Evolutionary conservation across 805 yeast species (phyloP).

Genomic region (Maudiozyma serrabonitensis): DNA sequence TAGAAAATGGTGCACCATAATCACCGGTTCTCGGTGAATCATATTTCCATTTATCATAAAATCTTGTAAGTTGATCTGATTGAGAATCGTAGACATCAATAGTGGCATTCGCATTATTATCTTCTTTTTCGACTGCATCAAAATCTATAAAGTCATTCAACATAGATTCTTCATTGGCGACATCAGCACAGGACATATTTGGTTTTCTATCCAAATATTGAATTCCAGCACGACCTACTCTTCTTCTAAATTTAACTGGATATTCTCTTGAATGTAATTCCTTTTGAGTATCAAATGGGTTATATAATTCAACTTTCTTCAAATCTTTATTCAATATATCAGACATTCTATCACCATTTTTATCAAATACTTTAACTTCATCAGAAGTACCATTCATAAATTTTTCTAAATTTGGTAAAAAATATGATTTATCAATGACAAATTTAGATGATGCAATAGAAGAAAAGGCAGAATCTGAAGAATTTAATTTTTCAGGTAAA

Average conservation of each 20-base stretch:
- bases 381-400: constrained; percentile 22
- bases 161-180: constrained; percentile 15
- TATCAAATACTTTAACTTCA: constrained; percentile 16
- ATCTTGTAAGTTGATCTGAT: constrained; percentile 37
- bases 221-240: constrained; percentile 65
- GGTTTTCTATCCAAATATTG: constrained; percentile 69
- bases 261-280: constrained; percentile 31
- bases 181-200: constrained; percentile 18
- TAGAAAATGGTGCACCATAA: constrained; percentile 43
- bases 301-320: constrained; percentile 29
- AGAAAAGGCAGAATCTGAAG: constrained; percentile 66
- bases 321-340: constrained; percentile 14
- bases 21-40: constrained; percentile 45
- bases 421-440: constrained; percentile 54
- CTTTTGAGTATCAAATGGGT: constrained; percentile 28
- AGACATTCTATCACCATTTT: constrained; percentile 25
- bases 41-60: constrained; percentile 57
- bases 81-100: constrained; percentile 39
- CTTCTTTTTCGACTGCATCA: constrained; percentile 26
- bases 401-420: constrained; percentile 26
- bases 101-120: constrained; percentile 13
- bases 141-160: constrained; percentile 36
- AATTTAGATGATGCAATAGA: constrained; percentile 64
- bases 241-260: constrained; percentile 55
- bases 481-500: constrained; percentile 43